These are phyloP conservation scores for Kuraishia cidri DNA, from an alignment of 805 yeast genomes.

Conservation along the genomic window DNA sequence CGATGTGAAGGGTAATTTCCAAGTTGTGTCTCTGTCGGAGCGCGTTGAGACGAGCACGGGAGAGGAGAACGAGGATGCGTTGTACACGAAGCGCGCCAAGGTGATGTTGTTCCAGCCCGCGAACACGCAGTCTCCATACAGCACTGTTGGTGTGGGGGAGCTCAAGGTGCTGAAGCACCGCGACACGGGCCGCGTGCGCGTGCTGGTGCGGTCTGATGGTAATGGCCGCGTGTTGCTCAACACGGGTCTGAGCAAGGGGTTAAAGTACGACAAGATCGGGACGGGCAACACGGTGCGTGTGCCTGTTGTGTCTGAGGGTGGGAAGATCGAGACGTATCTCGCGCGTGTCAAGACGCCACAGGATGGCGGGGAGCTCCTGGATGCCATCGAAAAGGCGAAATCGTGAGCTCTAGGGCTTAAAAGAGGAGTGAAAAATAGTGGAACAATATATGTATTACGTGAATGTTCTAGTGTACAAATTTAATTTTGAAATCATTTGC, in stretches of 20 bases:
- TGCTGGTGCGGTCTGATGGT: conserved; percentile 83
- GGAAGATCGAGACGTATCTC: conserved; percentile 57
- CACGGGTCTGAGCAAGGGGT: conserved; percentile 43
- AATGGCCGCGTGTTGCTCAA: conserved; percentile 65
- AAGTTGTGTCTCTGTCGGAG: conserved; percentile 33
- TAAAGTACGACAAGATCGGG: conserved; percentile 54
- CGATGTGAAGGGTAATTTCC: conserved; percentile 39
- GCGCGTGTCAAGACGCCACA: conserved; percentile 69
- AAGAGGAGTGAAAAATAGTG: background rate
- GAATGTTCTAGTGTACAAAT: conserved; percentile 1
- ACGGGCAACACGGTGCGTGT: conserved; percentile 60
- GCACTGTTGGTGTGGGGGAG: conserved; percentile 72
- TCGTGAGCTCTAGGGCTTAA: no score
- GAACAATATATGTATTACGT: conserved; percentile 2
- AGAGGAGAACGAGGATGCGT: conserved; percentile 69
- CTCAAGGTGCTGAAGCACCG: conserved; percentile 61
- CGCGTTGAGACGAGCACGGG: conserved; percentile 62
- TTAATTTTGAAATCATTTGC: no score
- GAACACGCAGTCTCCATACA: conserved; percentile 41
- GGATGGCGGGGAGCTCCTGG: conserved; percentile 50
- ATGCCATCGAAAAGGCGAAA: conserved; percentile 10
- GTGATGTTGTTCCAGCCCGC: conserved; percentile 50
- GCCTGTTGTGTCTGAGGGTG: conserved; percentile 50
- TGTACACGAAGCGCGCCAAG: conserved; percentile 64
- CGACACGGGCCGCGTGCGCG: conserved; percentile 53